phyloP scores from a whole-genome alignment of 169 alveolate genomes.

The Plasmodium yoelii region DNA sequence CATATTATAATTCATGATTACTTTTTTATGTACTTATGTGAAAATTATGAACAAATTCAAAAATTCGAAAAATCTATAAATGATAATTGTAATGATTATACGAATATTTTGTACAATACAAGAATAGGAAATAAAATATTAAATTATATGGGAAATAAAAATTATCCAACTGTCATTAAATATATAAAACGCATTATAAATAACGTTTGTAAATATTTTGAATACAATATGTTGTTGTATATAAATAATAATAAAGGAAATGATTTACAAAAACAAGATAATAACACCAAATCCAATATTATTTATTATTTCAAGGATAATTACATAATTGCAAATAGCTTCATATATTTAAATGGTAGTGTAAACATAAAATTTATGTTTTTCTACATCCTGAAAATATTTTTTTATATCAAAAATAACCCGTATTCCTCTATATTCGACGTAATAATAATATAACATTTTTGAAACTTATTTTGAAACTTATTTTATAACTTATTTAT shows the following conservation, averaged over 20 bases:
- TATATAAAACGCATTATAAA: conserved; percentile 40
- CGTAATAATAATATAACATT: conserved; percentile 25
- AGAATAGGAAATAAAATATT: conserved; percentile 46
- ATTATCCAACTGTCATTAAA: conserved; percentile 47
- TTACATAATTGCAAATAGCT: conserved; percentile 37
- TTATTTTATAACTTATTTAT: neutral
- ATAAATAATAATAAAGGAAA: conserved; percentile 12
- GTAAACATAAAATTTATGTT: conserved; percentile 55
- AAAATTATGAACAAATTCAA: conserved; percentile 37
- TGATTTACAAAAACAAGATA: neutral
- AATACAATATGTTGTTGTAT: conserved; percentile 13
- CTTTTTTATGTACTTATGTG: conserved; percentile 41
- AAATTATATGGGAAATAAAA: conserved; percentile 22
- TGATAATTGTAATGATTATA: neutral
- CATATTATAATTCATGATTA: conserved; percentile 61
- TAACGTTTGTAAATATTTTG: conserved; percentile 57
- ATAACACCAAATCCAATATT: neutral
- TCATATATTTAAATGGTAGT: conserved; percentile 61
- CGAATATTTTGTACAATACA: conserved; percentile 17
- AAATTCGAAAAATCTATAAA: neutral
- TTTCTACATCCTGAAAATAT: conserved; percentile 50
- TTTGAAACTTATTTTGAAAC: too few species aligned
- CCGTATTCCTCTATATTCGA: conserved; percentile 71
- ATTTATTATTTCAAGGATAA: conserved; percentile 61
- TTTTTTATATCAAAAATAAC: conserved; percentile 47